phyloP scores from a whole-genome alignment of 352 stramenopile genomes.

The Globisporangium nagaii region DNA sequence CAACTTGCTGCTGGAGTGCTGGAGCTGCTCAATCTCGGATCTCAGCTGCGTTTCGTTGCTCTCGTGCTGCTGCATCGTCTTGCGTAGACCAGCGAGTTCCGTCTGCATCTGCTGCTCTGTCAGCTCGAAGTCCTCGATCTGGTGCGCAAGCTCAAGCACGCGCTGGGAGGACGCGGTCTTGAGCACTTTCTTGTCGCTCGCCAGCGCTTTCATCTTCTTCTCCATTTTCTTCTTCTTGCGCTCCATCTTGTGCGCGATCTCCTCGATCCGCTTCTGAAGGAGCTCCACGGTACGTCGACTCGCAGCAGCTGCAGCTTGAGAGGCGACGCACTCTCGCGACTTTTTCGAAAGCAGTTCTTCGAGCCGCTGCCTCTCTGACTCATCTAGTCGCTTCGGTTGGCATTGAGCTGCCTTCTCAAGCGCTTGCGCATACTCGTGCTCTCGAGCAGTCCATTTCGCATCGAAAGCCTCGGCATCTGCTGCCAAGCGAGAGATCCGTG shows the following conservation, averaged over 20 bases:
- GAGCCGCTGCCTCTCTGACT: constrained; percentile 22
- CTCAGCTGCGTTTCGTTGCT: neutral
- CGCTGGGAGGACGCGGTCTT: constrained; percentile 5
- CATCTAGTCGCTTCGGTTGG: neutral
- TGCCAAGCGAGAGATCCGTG: constrained; percentile 25
- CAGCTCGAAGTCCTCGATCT: constrained; percentile 12
- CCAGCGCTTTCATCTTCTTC: constrained; percentile 36
- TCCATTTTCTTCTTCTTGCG: constrained; percentile 44
- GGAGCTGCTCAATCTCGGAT: constrained; percentile 9
- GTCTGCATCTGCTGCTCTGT: constrained; percentile 12
- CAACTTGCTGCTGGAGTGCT: constrained; percentile 7
- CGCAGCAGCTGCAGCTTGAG: constrained; percentile 2
- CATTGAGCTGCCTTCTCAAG: constrained; percentile 7
- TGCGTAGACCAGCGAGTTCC: constrained; percentile 8
- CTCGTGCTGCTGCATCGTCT: constrained; percentile 17
- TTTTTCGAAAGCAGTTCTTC: constrained; percentile 14
- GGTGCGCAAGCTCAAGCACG: constrained; percentile 6
- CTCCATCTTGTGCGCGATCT: neutral
- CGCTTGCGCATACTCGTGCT: constrained; percentile 8
- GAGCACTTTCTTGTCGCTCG: constrained; percentile 24
- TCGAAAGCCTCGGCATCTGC: constrained; percentile 24
- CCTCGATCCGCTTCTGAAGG: neutral
- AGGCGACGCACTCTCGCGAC: constrained; percentile 1
- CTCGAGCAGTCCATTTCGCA: constrained; percentile 15
- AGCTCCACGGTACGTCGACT: neutral